A percentile compares a stretch with the other conserved stretches of the same genome.
Evolutionary conservation across 2,329 filamentous ascomycete genomes (phyloP).

Genomic region (Diaporthe destruens): DNA sequence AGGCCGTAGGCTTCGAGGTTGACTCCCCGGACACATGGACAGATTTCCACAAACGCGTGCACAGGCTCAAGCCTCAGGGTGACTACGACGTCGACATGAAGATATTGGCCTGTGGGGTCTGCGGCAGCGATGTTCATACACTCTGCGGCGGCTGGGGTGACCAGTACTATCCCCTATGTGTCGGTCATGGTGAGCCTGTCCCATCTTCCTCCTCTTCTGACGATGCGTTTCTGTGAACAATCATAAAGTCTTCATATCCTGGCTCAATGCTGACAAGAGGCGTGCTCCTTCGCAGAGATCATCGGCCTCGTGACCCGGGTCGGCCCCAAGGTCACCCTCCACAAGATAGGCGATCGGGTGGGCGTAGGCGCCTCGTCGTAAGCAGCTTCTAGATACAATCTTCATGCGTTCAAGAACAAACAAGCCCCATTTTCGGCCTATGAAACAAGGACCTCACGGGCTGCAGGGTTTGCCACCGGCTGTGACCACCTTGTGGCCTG

Average conservation of each 20-base stretch:
- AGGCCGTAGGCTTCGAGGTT: slow-evolving; percentile 66
- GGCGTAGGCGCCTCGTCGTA: slow-evolving; percentile 75
- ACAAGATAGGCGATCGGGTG: slow-evolving; percentile 73
- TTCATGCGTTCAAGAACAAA: too few species aligned
- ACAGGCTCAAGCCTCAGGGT: slow-evolving; percentile 86
- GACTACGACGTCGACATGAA: slow-evolving; percentile 90
- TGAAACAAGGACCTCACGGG: too few species aligned
- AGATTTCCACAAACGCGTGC: slow-evolving; percentile 78
- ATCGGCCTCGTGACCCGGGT: slow-evolving; percentile 77
- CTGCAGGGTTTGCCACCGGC: too few species aligned
- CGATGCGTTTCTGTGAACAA: background rate
- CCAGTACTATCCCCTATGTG: slow-evolving; percentile 72
- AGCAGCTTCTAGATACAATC: too few species aligned
- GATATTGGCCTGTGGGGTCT: slow-evolving; percentile 84
- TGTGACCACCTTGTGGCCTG: too few species aligned
- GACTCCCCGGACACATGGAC: slow-evolving; percentile 65
- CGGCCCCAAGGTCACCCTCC: slow-evolving; percentile 71
- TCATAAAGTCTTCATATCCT: background rate
- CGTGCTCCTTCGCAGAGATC: slow-evolving; percentile 63
- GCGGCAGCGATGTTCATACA: slow-evolving; percentile 79
- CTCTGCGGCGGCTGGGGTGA: slow-evolving; percentile 77
- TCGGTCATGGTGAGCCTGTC: slow-evolving; percentile 70
- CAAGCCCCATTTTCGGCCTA: too few species aligned
- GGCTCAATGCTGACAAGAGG: background rate
- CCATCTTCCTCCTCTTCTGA: background rate